Percentiles rank a stretch among this genome's conserved stretches.
These are phyloP conservation scores for Phytopythium aichiense DNA, from an alignment of 352 stramenopile genomes.

Conservation along the genomic window DNA sequence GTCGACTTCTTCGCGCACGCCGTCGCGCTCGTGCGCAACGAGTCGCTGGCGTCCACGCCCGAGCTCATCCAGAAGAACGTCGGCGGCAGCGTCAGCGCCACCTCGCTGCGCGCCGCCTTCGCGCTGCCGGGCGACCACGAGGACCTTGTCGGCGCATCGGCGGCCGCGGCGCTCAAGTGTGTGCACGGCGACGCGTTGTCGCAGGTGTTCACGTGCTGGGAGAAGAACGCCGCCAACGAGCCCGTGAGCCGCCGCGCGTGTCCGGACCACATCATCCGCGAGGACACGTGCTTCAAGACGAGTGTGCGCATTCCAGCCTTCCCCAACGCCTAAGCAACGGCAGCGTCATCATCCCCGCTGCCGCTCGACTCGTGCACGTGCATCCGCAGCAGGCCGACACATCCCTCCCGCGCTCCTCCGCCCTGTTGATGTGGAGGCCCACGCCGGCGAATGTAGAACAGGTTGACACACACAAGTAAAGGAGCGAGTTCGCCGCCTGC, in stretches of 20 bases:
- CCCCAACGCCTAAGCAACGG: slow-evolving; percentile 6
- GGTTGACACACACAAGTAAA: background rate
- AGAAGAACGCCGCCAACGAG: slow-evolving; percentile 51
- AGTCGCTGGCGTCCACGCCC: slow-evolving; percentile 54
- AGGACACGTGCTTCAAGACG: slow-evolving; percentile 61
- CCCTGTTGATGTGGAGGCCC: background rate
- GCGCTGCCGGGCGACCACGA: slow-evolving; percentile 29
- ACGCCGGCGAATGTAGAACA: background rate
- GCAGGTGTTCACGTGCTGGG: slow-evolving; percentile 82
- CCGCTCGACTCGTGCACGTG: background rate
- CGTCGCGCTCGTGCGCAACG: slow-evolving; percentile 77
- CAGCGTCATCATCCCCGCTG: background rate
- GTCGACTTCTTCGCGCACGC: slow-evolving; percentile 81
- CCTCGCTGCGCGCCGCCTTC: slow-evolving; percentile 43
- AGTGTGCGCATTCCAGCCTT: slow-evolving; percentile 61
- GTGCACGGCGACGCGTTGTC: slow-evolving; percentile 40
- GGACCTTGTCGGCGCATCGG: slow-evolving; percentile 4
- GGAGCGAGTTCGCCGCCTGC: background rate
- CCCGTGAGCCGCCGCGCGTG: slow-evolving; percentile 53
- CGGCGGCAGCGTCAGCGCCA: slow-evolving; percentile 37
- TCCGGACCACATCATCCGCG: slow-evolving; percentile 52
- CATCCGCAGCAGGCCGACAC: background rate
- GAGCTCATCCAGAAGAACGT: slow-evolving; percentile 57
- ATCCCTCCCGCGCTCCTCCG: background rate
- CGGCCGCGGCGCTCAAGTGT: slow-evolving; percentile 28